A percentile compares a stretch with the other conserved stretches of the same genome.
Conservation (phyloP, 106 monocot species). For the Dendrobium chrysotoxum region DNA sequence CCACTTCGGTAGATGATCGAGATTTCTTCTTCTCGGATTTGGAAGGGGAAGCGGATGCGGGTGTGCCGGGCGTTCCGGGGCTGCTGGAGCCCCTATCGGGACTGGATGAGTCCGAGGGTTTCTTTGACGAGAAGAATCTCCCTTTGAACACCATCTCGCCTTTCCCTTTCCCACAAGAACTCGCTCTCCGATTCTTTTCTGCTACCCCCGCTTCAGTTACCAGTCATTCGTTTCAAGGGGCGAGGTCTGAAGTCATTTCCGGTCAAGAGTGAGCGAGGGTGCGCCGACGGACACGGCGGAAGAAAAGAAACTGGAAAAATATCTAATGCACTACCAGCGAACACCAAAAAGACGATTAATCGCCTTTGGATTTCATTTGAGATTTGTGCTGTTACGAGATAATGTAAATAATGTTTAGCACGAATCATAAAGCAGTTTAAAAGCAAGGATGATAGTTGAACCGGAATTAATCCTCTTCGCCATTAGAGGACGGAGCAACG, state of each 20-base stretch:
- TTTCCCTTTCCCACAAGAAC: neutral
- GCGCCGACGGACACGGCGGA: neutral
- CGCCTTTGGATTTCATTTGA: neutral
- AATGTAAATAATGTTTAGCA: neutral
- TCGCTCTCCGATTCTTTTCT: conserved; percentile 2
- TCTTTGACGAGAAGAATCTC: conserved; percentile 80
- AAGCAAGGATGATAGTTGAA: neutral
- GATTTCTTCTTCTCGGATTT: conserved; percentile 66
- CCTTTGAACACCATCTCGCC: conserved; percentile 68
- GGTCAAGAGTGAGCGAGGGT: neutral
- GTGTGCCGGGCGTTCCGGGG: conserved; percentile 51
- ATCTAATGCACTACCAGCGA: neutral
- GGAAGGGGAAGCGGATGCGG: conserved; percentile 34
- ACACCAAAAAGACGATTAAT: neutral
- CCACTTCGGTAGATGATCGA: conserved; percentile 31
- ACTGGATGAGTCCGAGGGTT: conserved; percentile 46
- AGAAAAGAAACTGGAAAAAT: neutral
- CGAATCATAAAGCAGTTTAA: neutral
- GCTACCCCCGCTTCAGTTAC: conserved; percentile 1
- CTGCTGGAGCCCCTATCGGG: conserved; percentile 57
- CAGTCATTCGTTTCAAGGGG: neutral
- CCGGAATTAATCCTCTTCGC: neutral
- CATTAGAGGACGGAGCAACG: neutral
- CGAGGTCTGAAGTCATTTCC: neutral
- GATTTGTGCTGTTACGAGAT: neutral